A percentile compares a stretch with the other conserved stretches of the same genome.
phyloP scores from a whole-genome alignment of 345 rosid genomes.

The Erucastrum elatum region DNA sequence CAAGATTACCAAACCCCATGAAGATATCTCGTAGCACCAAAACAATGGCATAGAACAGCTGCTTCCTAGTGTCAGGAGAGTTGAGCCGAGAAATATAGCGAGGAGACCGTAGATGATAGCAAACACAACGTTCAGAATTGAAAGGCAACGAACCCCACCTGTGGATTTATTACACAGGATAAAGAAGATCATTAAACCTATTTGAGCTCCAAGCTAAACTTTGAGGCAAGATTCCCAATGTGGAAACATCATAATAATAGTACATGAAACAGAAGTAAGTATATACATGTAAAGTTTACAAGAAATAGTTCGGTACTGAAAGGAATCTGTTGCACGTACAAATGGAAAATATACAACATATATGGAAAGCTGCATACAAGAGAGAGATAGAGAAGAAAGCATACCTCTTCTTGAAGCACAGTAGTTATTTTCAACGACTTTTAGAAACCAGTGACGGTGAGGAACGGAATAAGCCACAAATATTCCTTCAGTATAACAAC shows the following conservation, averaged over 20 bases:
- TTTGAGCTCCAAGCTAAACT: conserved; percentile 19
- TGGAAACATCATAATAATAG: conserved; percentile 1
- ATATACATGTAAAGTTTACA: neutral
- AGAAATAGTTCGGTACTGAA: neutral
- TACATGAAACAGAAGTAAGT: neutral
- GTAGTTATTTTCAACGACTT: conserved; percentile 83
- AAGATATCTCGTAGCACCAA: conserved; percentile 92
- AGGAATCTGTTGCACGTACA: neutral
- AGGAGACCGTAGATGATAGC: conserved; percentile 78
- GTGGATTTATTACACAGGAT: conserved; percentile 23
- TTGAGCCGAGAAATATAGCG: conserved; percentile 85
- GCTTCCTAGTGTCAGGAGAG: conserved; percentile 88
- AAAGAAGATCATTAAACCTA: conserved; percentile 17
- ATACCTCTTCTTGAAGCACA: conserved; percentile 94
- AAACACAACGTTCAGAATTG: conserved; percentile 68
- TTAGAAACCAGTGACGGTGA: conserved; percentile 75
- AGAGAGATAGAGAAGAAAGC: conserved; percentile 17
- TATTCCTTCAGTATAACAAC: conserved; percentile 54
- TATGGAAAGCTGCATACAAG: conserved; percentile 3
- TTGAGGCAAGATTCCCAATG: conserved; percentile 5
- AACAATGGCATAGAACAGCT: conserved; percentile 83
- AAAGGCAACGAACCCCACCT: conserved; percentile 93
- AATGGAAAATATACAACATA: neutral
- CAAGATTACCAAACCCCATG: conserved; percentile 78
- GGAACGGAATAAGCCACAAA: conserved; percentile 80